phyloP scores from a whole-genome alignment of 805 yeast genomes.

The Saturnispora serradocipensis region DNA sequence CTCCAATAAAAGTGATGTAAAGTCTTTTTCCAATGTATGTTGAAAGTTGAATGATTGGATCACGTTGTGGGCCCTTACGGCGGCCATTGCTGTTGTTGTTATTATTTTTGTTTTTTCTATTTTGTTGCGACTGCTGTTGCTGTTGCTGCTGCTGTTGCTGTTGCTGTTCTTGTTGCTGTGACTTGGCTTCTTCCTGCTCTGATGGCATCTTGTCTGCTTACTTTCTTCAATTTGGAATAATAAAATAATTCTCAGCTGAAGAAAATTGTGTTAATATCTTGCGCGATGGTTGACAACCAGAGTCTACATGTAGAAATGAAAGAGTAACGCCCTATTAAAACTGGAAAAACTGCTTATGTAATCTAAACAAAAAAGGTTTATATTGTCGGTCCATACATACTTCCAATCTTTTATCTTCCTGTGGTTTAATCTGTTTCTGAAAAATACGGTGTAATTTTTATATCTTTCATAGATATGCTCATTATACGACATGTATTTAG shows the following conservation, averaged over 20 bases:
- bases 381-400: too few relatives aligned
- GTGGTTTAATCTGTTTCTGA: too few relatives aligned
- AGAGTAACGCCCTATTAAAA: neutral
- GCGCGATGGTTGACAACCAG: neutral
- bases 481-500: too few relatives aligned
- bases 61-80: constrained; percentile 79
- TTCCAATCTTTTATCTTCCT: too few relatives aligned
- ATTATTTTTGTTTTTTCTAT: neutral
- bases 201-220: neutral
- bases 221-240: neutral
- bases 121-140: constrained; percentile 7
- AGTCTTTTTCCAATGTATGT: constrained; percentile 66
- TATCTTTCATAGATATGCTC: too few relatives aligned
- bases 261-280: neutral
- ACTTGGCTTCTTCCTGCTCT: neutral
- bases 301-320: neutral
- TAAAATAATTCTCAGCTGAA: neutral
- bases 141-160: neutral
- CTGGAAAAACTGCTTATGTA: neutral
- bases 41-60: constrained; percentile 74
- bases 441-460: too few relatives aligned
- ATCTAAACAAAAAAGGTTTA: neutral
- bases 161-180: neutral
- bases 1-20: constrained; percentile 77
- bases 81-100: constrained; percentile 7